Percentiles rank a stretch among this genome's conserved stretches.
Evolutionary conservation across 225 moss, liverwort and hornwort genomes (phyloP).

Genomic region (Rhytidiadelphus loreus): DNA sequence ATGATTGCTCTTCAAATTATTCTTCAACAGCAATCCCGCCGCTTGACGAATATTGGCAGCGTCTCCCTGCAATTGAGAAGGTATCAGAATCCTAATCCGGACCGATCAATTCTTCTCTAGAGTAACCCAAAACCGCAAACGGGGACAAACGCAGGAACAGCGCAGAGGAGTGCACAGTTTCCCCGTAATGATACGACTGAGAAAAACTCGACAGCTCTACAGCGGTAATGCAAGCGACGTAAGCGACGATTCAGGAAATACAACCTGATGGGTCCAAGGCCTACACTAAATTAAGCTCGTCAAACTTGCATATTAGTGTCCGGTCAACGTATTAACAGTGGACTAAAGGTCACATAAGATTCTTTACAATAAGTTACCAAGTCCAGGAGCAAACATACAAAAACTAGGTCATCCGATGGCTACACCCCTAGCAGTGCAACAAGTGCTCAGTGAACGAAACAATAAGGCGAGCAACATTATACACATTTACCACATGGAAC

Average conservation of each 20-base stretch:
- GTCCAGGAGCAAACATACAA: not conserved
- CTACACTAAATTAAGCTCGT: conserved; percentile 2
- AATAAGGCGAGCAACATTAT: not conserved
- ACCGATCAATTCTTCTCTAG: not conserved
- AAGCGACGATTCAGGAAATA: not conserved
- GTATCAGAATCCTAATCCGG: not conserved
- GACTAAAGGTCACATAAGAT: not conserved
- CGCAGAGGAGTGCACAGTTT: not conserved
- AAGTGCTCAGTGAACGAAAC: not conserved
- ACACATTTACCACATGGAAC: not conserved
- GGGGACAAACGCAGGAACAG: not conserved
- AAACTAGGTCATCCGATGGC: conserved; percentile 22
- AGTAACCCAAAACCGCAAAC: not conserved
- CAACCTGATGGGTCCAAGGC: not conserved
- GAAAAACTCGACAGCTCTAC: not conserved
- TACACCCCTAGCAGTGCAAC: not conserved
- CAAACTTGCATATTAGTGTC: not conserved
- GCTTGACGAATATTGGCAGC: conserved; percentile 91
- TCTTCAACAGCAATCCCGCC: conserved; percentile 97
- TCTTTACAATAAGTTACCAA: not conserved
- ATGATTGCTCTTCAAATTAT: conserved; percentile 90
- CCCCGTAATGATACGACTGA: not conserved
- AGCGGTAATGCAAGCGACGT: not conserved
- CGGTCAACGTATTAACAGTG: not conserved
- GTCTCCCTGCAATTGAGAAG: conserved; percentile 57